Percentiles rank a stretch among this genome's conserved stretches.
Evolutionary conservation across 176 grass and related monocot genomes (phyloP).

Genomic region (Zea luxurians): DNA sequence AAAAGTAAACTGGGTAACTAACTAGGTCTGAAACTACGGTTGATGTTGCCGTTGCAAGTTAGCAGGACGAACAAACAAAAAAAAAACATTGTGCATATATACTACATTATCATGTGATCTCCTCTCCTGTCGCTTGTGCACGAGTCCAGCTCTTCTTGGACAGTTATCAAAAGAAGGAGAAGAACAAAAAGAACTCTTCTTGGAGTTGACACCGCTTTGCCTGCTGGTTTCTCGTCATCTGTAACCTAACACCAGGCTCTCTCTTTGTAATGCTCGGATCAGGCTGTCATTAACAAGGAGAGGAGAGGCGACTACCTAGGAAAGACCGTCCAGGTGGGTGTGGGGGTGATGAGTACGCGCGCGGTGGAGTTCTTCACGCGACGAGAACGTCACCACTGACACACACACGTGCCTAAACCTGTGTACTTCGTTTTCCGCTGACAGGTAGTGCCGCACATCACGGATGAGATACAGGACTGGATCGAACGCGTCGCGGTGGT

Average conservation of each 20-base stretch:
- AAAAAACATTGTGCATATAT: conserved; percentile 6
- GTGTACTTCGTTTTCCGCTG: conserved; percentile 33
- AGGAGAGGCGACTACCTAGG: conserved; percentile 95
- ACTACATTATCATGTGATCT: conserved; percentile 23
- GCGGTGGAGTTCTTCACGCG: conserved; percentile 21
- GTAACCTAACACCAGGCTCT: conserved; percentile 26
- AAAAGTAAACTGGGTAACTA: conserved; percentile 32
- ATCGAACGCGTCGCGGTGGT: conserved; percentile 78
- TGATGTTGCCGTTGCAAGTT: conserved; percentile 22
- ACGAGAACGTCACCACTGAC: not conserved
- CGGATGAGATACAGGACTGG: conserved; percentile 98
- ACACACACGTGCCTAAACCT: conserved; percentile 26
- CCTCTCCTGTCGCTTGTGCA: not conserved
- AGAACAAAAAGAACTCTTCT: not conserved
- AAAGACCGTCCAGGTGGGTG: conserved; percentile 86
- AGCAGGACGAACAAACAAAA: not conserved
- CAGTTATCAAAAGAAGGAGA: no score
- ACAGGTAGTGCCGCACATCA: conserved; percentile 96
- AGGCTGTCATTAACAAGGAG: conserved; percentile 96
- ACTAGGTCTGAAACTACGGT: conserved; percentile 30
- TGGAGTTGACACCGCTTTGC: conserved; percentile 13
- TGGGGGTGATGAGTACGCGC: conserved; percentile 2
- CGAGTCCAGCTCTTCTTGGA: not conserved
- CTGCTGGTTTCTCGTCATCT: conserved; percentile 20
- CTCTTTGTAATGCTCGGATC: conserved; percentile 35